phyloP scores from a whole-genome alignment of 768 basidiomycete species.

The Cantharellus cinnabarinus region DNA sequence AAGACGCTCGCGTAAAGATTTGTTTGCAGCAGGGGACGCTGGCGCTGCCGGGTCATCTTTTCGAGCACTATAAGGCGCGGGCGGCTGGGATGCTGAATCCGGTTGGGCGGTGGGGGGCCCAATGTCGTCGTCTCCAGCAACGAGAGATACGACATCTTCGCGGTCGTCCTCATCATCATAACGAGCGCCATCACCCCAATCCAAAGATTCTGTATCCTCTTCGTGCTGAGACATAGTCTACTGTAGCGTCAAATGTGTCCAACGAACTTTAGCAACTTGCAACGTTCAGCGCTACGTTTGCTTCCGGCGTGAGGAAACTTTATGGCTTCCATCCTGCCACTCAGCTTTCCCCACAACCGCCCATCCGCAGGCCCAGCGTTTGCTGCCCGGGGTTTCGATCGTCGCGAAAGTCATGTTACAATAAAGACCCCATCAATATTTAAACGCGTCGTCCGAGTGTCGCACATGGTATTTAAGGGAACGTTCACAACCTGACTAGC shows the following conservation, averaged over 20 bases:
- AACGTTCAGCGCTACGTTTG: too few species aligned
- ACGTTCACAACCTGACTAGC: neutral
- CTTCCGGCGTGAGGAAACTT: too few species aligned
- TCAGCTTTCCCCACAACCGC: too few species aligned
- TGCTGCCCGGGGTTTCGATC: too few species aligned
- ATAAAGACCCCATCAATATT: conserved; percentile 31
- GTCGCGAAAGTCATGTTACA: too few species aligned
- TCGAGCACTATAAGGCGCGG: neutral
- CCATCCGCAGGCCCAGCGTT: too few species aligned
- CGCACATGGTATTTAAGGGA: conserved; percentile 48
- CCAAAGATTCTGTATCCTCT: neutral
- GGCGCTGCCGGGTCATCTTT: neutral
- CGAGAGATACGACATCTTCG: neutral
- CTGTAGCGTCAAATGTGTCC: neutral
- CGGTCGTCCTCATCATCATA: neutral
- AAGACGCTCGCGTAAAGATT: neutral
- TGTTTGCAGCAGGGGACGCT: neutral
- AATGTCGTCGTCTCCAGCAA: neutral
- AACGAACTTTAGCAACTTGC: conserved; percentile 10
- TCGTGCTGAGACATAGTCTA: neutral
- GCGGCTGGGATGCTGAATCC: neutral
- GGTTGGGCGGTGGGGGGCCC: neutral
- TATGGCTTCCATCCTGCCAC: too few species aligned
- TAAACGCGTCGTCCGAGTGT: conserved; percentile 55
- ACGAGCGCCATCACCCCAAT: neutral